Evolutionary conservation across 257 asterid species (phyloP), one percentile per base, ranked within the genome.

Genomic region (Thymus mandschuricus): DNA sequence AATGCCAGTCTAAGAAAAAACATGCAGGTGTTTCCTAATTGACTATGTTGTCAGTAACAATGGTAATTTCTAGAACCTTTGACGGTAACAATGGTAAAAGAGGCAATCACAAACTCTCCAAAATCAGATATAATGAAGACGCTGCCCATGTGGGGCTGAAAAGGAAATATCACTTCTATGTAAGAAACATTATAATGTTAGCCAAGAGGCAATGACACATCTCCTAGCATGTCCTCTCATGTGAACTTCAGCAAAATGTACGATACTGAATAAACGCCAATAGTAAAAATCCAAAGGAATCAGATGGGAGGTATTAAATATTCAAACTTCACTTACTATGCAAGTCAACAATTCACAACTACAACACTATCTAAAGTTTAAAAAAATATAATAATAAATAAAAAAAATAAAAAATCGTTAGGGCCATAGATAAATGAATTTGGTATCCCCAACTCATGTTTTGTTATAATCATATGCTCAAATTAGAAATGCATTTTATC

Each of bases 21-120:
- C 30, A 78, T 44, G 40, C 13, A 50, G 63, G 60, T 43, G 48
- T 68, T 21, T 60, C 73, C 70, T 65, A 29, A 60, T n/a, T 52
- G 67, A 70, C 54, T 45, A 61, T 52, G 62, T 12, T 41, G 28
- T 51, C 52, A 70, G 34, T 30, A 48, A 34, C 4, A 58, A 59
- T 70, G 50, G 43, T 8, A 15, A 44, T 57, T 69, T 41, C 46
- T 8, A 69, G 48, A 57, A 43, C 2, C 30, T 57, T 69, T 21
- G 21, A 35, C 40, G 40, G 4, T 35, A 35, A 35, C 2, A 35
- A 35, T 35, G 40, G 40, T 35, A 35, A 35, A 4, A 34, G 5
- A 6, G 11, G 10, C 55, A 49, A 49, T 1, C 55, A 49, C 10
- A 49, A 13, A 11, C 27, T 12, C 55, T 49, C 48, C 55, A 49